phyloP scores from a whole-genome alignment of 768 basidiomycete genomes.

The Boletus insuetus region DNA sequence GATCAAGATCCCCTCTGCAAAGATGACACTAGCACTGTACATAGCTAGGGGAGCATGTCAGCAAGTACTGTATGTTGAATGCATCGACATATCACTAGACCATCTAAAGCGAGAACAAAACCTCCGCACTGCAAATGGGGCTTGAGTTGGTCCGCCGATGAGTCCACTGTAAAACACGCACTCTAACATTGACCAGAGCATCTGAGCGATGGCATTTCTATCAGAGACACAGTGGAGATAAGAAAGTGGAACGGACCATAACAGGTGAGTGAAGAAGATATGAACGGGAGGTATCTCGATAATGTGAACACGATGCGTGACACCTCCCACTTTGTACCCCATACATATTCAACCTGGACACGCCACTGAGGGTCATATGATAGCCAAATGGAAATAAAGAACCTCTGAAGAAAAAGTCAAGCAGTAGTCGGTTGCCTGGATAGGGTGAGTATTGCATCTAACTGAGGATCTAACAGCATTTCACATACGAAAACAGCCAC shows the following conservation, averaged over 20 bases:
- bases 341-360: slow-evolving; percentile 21
- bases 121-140: slow-evolving; percentile 15
- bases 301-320: slow-evolving; percentile 25
- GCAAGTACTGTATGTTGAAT: neutral
- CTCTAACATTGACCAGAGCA: slow-evolving; percentile 1
- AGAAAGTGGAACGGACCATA: slow-evolving; percentile 12
- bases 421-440: slow-evolving; percentile 22
- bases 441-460: neutral
- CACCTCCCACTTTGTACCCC: slow-evolving; percentile 24
- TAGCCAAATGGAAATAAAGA: neutral
- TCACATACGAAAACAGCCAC: slow-evolving; percentile 16
- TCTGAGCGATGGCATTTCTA: neutral
- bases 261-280: slow-evolving; percentile 15
- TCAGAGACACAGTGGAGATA: neutral
- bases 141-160: neutral
- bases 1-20: slow-evolving; percentile 21
- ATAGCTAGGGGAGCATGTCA: slow-evolving; percentile 10
- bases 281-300: slow-evolving; percentile 27
- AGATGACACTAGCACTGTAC: slow-evolving; percentile 15
- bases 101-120: slow-evolving; percentile 18
- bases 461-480: neutral
- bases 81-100: neutral
- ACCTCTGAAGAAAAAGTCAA: slow-evolving; percentile 25
- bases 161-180: neutral
- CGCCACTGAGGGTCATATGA: neutral